Evolutionary conservation across 2,329 filamentous ascomycete genomes (phyloP), one percentile per base, ranked within the genome.

Genomic region (Microsporum ferrugineum): DNA sequence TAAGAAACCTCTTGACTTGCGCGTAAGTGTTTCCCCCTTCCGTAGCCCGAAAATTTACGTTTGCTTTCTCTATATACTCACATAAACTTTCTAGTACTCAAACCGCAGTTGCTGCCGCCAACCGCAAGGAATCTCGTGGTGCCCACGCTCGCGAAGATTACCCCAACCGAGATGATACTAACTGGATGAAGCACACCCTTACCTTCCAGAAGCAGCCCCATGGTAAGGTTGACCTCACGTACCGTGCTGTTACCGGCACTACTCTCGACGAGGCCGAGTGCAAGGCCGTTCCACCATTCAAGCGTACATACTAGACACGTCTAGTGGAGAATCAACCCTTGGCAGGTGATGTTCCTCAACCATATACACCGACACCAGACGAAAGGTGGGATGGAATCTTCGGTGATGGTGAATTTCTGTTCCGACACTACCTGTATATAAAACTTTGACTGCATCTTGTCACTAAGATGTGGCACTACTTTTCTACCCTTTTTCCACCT

Each of bases 101-200:
- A 87, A 97, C 94, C 58, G 94, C 94, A 65, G 84, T 86, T 69
- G 84, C 91, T 36, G 94, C 94, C 65, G 89, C 91, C 62, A 92
- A 92, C 79, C 87, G 94, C 73, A 96, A 96, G 83, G 94, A 99
- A 79, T 96, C 91, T 61, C 89, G 94, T 79, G 94, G 94, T 74
- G 94, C 94, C 29, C 94, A 99, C 77, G 94, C 94, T 67, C 88
- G 94, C 68, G 94, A 99, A 81, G 94, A 99, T 75, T 97, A 77
- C 83, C 92, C 92, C 62, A 91, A 97, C 17, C 88, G 94, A 80
- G 89, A 97, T 73, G 94, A 99, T 73, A 82, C 86, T 77, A 88
- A 95, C 76, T 97, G 92, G 92, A 96, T 96, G 92, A 97, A 97
- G 87, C 94, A 99, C 84, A 95, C 90, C 53, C 84, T 99, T 64